Percentiles rank a stretch among this genome's conserved stretches.
These are phyloP conservation scores for Rhodomyrtus tomentosa DNA, from an alignment of 345 rosid genomes.

Conservation along the genomic window DNA sequence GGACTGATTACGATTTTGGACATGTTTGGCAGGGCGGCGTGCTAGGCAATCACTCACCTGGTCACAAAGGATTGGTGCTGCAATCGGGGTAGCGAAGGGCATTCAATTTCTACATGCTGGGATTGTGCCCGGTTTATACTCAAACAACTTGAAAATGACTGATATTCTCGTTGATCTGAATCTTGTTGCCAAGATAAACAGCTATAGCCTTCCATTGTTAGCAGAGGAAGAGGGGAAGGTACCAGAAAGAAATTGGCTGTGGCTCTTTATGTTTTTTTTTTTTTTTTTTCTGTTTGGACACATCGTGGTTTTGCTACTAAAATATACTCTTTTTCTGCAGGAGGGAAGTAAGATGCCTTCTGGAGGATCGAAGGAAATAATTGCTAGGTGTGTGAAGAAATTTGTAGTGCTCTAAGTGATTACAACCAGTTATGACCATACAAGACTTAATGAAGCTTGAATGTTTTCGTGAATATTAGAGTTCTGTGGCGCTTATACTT, in stretches of 20 bases:
- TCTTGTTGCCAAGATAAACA: conserved; percentile 67
- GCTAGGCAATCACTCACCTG: conserved; percentile 42
- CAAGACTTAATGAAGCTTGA: not conserved
- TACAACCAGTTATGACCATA: not conserved
- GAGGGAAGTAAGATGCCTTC: conserved; percentile 34
- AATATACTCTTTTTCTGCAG: conserved; percentile 21
- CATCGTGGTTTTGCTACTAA: not conserved
- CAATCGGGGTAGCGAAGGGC: conserved; percentile 82
- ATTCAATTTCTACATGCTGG: conserved; percentile 89
- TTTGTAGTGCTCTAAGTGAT: not conserved
- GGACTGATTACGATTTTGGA: not conserved
- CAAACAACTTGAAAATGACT: conserved; percentile 69
- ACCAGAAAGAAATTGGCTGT: not conserved
- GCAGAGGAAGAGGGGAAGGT: conserved; percentile 62
- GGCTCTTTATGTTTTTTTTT: not conserved
- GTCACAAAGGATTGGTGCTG: conserved; percentile 78
- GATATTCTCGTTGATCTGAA: conserved; percentile 82
- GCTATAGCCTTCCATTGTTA: conserved; percentile 73
- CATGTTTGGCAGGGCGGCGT: conserved; percentile 28
- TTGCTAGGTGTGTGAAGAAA: not conserved
- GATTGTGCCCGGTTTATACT: conserved; percentile 70
- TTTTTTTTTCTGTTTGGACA: not conserved
- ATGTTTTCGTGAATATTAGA: not conserved
- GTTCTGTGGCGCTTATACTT: not conserved
- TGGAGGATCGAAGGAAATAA: conserved; percentile 26